Base-by-base conservation (phyloP, 2,329 filamentous ascomycete genomes). In the Colletotrichum horii region DNA sequence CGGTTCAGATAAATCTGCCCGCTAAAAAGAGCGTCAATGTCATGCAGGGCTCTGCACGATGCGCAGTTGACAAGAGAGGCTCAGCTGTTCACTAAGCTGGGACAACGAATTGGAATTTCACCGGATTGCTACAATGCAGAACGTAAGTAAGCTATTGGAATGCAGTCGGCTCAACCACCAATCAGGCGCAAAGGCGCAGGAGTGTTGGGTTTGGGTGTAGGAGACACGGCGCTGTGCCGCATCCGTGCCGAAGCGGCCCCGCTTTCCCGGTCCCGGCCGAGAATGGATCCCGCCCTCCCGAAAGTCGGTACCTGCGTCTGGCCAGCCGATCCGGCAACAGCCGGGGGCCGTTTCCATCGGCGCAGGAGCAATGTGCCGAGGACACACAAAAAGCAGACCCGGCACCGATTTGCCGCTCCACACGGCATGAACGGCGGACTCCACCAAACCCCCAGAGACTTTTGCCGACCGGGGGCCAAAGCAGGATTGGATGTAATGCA, bases 1-100 rank as follows among this genome's bases (percentile, higher is more conserved):
- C 19, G 91, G 94, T 83, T 88, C 89, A 14, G 90, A 91, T 71
- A 91, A 93, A 82, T 93, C 93, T 92, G 64, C 91, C 91, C 0
- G 86, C 93, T 78, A 89, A 89, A 81, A 89, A 90, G 22, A 91
- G 91, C 4, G 89, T 93, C 19, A 85, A 90, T 76, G 88, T 90
- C 0, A 87, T 94, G 14, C 86, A 87, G 80, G 64, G 90, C 89
- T 7, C 81, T 93, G 77, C 91, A 93, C 80, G 89, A 92, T 26
- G 67, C 7, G n/a, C 56, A 36, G 36, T n/a, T 62, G 6, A 64
- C 36, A 15, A 28, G 56, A 32, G 30, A 70, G n/a, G 36, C 48
- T 8, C 36, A 48, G 34, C 30, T 28, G 1, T 67, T 56, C 6
- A 36, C 24, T 9, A 7, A 43, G 34, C 0, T 15, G 14, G 2